Conservation (phyloP, 2,329 filamentous ascomycete species). For the Chaetomium globosum region DNA sequence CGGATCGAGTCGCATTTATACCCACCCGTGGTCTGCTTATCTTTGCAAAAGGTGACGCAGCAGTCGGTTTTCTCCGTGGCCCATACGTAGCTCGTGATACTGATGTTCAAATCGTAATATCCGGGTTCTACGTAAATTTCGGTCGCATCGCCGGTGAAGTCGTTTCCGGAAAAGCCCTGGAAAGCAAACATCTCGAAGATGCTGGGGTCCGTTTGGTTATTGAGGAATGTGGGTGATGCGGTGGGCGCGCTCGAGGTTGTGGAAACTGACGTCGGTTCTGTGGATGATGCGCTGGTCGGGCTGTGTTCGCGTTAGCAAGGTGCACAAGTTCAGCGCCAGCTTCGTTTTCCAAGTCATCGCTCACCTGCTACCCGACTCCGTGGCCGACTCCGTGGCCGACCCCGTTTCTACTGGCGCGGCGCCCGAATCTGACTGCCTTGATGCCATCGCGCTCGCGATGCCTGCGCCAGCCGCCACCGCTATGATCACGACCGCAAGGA, state of each 20-base stretch:
- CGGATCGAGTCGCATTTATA: slow-evolving; percentile 38
- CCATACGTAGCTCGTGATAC: slow-evolving; percentile 38
- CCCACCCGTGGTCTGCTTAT: slow-evolving; percentile 34
- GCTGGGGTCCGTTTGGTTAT: slow-evolving; percentile 33
- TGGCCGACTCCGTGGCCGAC: not conserved
- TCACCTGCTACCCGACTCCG: not conserved
- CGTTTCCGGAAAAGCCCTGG: slow-evolving; percentile 39
- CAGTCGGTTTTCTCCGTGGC: slow-evolving; percentile 34
- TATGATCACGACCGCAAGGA: slow-evolving; percentile 31
- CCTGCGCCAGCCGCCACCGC: slow-evolving; percentile 36
- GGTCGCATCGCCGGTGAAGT: slow-evolving; percentile 37
- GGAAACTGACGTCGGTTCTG: not conserved
- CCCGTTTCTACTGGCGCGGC: slow-evolving; percentile 9
- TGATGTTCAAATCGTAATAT: slow-evolving; percentile 34
- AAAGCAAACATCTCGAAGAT: slow-evolving; percentile 37
- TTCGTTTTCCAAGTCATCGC: not conserved
- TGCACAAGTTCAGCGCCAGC: not conserved
- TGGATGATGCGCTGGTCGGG: not conserved
- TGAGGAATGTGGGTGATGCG: slow-evolving; percentile 29
- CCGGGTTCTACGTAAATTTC: slow-evolving; percentile 36
- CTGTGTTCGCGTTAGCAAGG: slow-evolving; percentile 13
- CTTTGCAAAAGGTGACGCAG: slow-evolving; percentile 39
- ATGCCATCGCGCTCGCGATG: slow-evolving; percentile 32
- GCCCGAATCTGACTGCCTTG: slow-evolving; percentile 1
- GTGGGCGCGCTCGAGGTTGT: slow-evolving; percentile 15